These are phyloP conservation scores for Mortierella antarctica DNA, from an alignment of 192 early-diverging fungal species.

Conservation along the genomic window DNA sequence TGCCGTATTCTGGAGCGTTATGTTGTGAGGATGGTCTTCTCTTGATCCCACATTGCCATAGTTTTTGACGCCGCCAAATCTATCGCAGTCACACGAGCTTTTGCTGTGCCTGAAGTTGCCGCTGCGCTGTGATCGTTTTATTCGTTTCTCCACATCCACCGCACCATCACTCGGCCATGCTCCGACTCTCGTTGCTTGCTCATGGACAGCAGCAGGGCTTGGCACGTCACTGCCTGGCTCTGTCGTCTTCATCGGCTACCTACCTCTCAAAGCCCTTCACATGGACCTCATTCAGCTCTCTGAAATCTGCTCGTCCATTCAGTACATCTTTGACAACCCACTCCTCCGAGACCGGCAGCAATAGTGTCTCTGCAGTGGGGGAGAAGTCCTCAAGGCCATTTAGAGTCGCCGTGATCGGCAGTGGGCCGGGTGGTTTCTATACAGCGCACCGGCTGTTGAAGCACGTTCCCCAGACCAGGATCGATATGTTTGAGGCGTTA, in stretches of 20 bases:
- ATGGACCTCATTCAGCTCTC: slow-evolving; percentile 1
- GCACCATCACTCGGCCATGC: slow-evolving; percentile 4
- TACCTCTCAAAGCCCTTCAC: neutral
- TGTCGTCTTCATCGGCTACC: neutral
- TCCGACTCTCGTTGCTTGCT: slow-evolving; percentile 34
- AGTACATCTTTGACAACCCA: slow-evolving; percentile 4
- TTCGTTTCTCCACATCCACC: neutral
- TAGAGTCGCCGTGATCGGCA: slow-evolving; percentile 76
- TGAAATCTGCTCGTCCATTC: slow-evolving; percentile 17
- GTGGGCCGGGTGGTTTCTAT: slow-evolving; percentile 92
- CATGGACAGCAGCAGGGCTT: slow-evolving; percentile 1
- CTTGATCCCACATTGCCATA: neutral
- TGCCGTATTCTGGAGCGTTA: neutral
- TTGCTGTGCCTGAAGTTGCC: neutral
- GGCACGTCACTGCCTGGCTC: neutral
- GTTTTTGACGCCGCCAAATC: neutral
- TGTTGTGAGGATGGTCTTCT: neutral
- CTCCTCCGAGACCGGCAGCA: neutral
- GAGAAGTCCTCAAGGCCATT: slow-evolving; percentile 33
- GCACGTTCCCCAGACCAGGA: slow-evolving; percentile 54
- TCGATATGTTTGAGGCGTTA: slow-evolving; percentile 90
- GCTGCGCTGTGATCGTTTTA: neutral
- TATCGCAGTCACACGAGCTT: neutral
- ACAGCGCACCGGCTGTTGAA: slow-evolving; percentile 85
- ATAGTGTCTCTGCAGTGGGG: neutral